These are phyloP conservation scores for Aulographum hederae DNA, from an alignment of 2,329 filamentous ascomycete genomes.

Conservation along the genomic window DNA sequence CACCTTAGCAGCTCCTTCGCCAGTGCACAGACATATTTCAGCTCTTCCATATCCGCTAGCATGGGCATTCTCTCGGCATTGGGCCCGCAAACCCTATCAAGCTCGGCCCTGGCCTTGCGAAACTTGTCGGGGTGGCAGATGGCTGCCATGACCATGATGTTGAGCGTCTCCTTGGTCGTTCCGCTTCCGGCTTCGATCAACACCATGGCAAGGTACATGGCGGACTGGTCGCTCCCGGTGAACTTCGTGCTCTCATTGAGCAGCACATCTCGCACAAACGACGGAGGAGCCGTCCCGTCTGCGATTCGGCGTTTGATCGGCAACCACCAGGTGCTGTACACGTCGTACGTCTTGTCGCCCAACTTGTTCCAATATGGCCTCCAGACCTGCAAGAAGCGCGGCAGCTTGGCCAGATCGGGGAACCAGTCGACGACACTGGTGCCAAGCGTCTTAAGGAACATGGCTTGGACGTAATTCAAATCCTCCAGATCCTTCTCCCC, in stretches of 20 bases:
- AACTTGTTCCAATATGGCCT: constrained; percentile 15
- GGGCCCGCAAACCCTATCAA: constrained; percentile 7
- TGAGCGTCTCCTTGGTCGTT: constrained; percentile 21
- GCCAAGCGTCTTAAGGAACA: constrained; percentile 18
- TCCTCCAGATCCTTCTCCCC: constrained; percentile 17
- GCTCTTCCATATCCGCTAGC: constrained; percentile 9
- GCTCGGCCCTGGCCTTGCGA: constrained; percentile 9
- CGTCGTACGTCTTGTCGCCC: constrained; percentile 16
- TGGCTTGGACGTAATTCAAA: constrained; percentile 17
- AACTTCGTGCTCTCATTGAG: constrained; percentile 13
- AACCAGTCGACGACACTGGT: constrained; percentile 20
- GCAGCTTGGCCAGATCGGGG: constrained; percentile 16
- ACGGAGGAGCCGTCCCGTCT: constrained; percentile 15
- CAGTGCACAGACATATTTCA: constrained; percentile 12
- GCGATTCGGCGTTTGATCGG: constrained; percentile 12
- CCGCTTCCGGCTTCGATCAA: constrained; percentile 26
- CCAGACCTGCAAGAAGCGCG: constrained; percentile 16
- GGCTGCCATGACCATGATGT: constrained; percentile 14
- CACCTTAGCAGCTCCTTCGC: constrained; percentile 14
- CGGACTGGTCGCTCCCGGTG: constrained; percentile 16
- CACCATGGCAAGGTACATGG: constrained; percentile 21
- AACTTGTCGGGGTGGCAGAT: constrained; percentile 10
- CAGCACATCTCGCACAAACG: constrained; percentile 18
- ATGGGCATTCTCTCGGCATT: constrained; percentile 9
- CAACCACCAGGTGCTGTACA: constrained; percentile 18